A percentile compares a stretch with the other conserved stretches of the same genome.
phyloP scores from a whole-genome alignment of 352 stramenopile species.

The Globisporangium recalcitrans region DNA sequence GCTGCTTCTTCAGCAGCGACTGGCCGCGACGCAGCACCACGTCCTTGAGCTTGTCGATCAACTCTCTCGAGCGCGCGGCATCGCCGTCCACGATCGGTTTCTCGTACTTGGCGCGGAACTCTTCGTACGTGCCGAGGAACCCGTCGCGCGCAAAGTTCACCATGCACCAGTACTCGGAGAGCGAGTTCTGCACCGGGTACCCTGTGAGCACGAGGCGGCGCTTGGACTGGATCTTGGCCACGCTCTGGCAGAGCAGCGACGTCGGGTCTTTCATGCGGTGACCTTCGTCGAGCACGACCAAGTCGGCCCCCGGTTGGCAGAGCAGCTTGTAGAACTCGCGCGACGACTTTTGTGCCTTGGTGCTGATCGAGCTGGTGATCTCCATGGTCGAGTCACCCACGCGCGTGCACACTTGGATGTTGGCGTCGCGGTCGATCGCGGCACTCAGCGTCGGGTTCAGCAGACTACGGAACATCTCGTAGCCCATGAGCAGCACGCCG shows the following conservation, averaged over 20 bases:
- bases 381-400: constrained; percentile 65
- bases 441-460: constrained; percentile 57
- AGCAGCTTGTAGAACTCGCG: constrained; percentile 50
- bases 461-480: constrained; percentile 87
- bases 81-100: constrained; percentile 79
- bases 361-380: constrained; percentile 41
- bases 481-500: constrained; percentile 82
- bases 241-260: constrained; percentile 77
- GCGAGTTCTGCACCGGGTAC: constrained; percentile 94
- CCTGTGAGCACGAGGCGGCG: constrained; percentile 90
- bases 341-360: constrained; percentile 48
- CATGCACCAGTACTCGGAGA: constrained; percentile 91
- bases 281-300: constrained; percentile 86
- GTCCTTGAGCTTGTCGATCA: constrained; percentile 56
- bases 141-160: constrained; percentile 81
- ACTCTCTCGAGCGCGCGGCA: constrained; percentile 42
- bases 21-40: constrained; percentile 75
- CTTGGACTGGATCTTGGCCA: constrained; percentile 70
- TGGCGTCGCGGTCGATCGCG: constrained; percentile 29
- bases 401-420: constrained; percentile 61
- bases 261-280: constrained; percentile 85
- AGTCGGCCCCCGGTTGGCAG: constrained; percentile 57
- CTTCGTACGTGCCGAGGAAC: constrained; percentile 69
- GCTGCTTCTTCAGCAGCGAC: constrained; percentile 53
- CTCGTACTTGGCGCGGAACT: constrained; percentile 75